Evolutionary conservation across 371 early-diverging fungal genomes (phyloP), one percentile per base, ranked within the genome.

Genomic region (Mucor saturninus): DNA sequence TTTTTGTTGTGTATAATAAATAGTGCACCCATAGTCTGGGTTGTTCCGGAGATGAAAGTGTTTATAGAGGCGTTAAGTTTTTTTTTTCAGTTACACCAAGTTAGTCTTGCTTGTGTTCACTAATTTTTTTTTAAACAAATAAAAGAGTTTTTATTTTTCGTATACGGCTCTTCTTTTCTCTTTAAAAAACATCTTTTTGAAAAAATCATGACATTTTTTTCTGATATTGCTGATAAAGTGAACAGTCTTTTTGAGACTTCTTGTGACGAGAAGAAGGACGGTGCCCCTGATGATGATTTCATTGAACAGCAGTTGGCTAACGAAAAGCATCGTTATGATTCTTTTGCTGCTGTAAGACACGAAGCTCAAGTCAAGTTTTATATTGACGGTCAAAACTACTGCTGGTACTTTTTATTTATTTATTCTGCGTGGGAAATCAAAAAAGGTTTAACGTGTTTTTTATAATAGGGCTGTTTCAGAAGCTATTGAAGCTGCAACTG

Each of bases 381-480:
- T 71, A 79, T 95, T 14, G 95, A 95, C 65, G 95, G 93, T 37
- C 86, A 89, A 59, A 90, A 90, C 64, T 95, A 95, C 69, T 92
- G 28, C 14, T 52, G n/a, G 28, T 59, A 21, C 21, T 0, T 21
- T 21, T 21, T 21, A 21, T 21, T 21, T 21, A 21, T 21, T 21
- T 43, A 43, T 43, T 43, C 15, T 43, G 43, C 5, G 6, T 21
- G 21, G 26, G 8, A 21, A 21, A 21, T 5, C 9, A 54, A 26
- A 29, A 43, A 49, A 31, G 42, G 38, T 39, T 48, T 59, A 9
- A 38, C 38, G 40, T 29, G 5, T 8, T 35, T 21, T 21, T 21
- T 9, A 21, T 2, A 14, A 39, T 21, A 80, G 80, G 80, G 90
- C 89, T 30, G 81, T 95, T 5, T 86, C 91, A 4, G 92, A 93